Evolutionary conservation across 1,284 basidiomycete species (phyloP), one percentile per base, ranked within the genome.

Genomic region (Stereum hirsutum): DNA sequence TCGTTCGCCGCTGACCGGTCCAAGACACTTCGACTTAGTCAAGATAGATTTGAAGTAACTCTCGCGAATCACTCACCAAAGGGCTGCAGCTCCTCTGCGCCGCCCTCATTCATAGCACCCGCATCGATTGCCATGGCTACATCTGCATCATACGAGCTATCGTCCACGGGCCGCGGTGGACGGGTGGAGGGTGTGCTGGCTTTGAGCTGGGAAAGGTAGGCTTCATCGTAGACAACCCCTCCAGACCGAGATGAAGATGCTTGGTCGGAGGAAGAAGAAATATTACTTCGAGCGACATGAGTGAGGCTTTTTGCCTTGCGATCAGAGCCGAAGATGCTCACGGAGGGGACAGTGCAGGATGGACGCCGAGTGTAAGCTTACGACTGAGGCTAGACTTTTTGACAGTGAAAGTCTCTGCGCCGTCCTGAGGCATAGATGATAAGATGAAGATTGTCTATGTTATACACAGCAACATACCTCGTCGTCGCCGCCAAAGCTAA

Each of bases 401-500:
- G 20, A 89, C 64, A 63, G 83, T 70, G 57, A 89, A 87, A 1
- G 71, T 78, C 3, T 69, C 74, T 40, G 70, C 72, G 12, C 67
- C 69, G 52, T 73, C 72, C 77, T 82, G 42, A n/a, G 43, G 41
- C 32, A 50, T 46, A 53, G 38, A 34, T 54, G 4, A 39, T 44
- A 51, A 56, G 44, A 64, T 57, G 30, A 57, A 47, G 30, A 31
- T 15, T 34, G 47, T 40, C 39, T 21, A 32, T 14, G 30, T 35
- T 28, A 47, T 45, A 56, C 54, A 50, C 51, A 45, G 57, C 57
- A 52, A 58, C 70, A 47, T 54, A 84, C 87, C 66, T 87, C 85
- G 48, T 89, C 85, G 24, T 78, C 81, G 10, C 66, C 82, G 5
- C 88, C 90, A 64, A 94, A 94, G 58, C 89, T 93, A 45, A 94